Base-by-base conservation (phyloP, 352 stramenopile genomes). In the Phytopythium litorale region DNA sequence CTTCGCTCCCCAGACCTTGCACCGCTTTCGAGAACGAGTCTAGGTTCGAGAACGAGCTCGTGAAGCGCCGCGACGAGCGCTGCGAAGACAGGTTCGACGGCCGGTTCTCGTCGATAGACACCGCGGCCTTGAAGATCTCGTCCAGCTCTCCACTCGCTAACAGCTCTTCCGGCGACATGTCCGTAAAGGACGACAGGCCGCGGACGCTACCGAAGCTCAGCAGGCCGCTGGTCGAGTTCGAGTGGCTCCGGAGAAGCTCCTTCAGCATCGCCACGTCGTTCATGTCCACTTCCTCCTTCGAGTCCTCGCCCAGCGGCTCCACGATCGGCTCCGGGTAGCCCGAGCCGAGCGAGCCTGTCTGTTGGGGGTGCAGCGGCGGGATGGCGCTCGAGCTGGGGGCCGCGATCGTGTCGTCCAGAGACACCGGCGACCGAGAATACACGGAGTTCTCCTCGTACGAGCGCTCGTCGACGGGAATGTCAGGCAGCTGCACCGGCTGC, bases 61-160 rank as follows among this genome's bases (percentile, higher is more conserved):
- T 84, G 42, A 87, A 72, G 38, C 69, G 76, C 40, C 81, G 71
- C 59, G 79, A 74, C 59, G 71, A 72, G 35, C 50, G 75, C 52
- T 32, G 69, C 18, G 52, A 70, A 40, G 53, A 63, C 0, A 61
- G 67, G 48, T 67, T 65, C 7, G 65, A 58, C 23, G 64, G 46
- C 19, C 49, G 61, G 19, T 89, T 88, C 43, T 79, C 75, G 49
- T 75, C 81, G 60, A 92, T 82, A 28, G 79, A 92, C 25, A 91
- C 71, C 0, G 81, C 77, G 4, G 81, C 75, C 25, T 75, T 73
- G 38, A 92, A 79, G 72, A 92, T 91, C 58, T 92, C 84, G 50
- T 92, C 84, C 43, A 92, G 68, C 67, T 92, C 84, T 6, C 84
- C 84, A 71, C 84, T 92, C 5, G 78, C 84, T 21, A 92, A 71